phyloP scores from a whole-genome alignment of 805 yeast species.

The Jamesozyma hellenica region DNA sequence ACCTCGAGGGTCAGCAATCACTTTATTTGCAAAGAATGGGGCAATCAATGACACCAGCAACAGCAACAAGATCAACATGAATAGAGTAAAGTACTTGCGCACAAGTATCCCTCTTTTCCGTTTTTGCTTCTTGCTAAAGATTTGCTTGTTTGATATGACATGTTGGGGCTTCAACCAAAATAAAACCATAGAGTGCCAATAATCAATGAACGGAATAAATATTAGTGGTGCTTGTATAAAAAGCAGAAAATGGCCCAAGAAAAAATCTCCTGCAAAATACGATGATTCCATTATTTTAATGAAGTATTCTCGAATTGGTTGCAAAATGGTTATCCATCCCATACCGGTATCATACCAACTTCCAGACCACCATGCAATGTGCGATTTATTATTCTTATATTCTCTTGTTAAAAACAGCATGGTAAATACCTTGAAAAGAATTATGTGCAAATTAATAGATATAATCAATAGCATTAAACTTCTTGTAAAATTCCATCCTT shows the following conservation, averaged over 20 bases:
- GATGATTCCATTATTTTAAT: constrained; percentile 59
- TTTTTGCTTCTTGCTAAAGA: constrained; percentile 33
- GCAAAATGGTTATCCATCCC: constrained; percentile 51
- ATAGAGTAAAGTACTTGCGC: constrained; percentile 38
- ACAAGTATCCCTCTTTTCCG: constrained; percentile 35
- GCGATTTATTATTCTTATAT: constrained; percentile 46
- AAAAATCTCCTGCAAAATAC: constrained; percentile 56
- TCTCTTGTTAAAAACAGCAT: constrained; percentile 51
- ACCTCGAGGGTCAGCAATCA: constrained; percentile 21
- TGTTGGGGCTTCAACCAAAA: constrained; percentile 56
- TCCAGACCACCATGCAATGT: constrained; percentile 74
- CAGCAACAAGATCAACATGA: constrained; percentile 32
- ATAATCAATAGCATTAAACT: constrained; percentile 55
- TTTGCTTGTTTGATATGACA: constrained; percentile 26
- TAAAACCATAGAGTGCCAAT: constrained; percentile 55
- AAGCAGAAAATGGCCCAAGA: constrained; percentile 48
- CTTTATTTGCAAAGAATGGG: constrained; percentile 36
- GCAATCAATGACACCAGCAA: constrained; percentile 35
- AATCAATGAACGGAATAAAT: constrained; percentile 53
- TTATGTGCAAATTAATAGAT: constrained; percentile 43
- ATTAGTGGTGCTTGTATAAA: constrained; percentile 51
- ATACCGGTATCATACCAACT: constrained; percentile 54
- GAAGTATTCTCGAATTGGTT: constrained; percentile 53
- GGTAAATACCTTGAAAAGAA: constrained; percentile 44
- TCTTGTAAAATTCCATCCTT: constrained; percentile 53